Conservation (phyloP, 2,329 filamentous ascomycete species). For the Talaromyces sp. region DNA sequence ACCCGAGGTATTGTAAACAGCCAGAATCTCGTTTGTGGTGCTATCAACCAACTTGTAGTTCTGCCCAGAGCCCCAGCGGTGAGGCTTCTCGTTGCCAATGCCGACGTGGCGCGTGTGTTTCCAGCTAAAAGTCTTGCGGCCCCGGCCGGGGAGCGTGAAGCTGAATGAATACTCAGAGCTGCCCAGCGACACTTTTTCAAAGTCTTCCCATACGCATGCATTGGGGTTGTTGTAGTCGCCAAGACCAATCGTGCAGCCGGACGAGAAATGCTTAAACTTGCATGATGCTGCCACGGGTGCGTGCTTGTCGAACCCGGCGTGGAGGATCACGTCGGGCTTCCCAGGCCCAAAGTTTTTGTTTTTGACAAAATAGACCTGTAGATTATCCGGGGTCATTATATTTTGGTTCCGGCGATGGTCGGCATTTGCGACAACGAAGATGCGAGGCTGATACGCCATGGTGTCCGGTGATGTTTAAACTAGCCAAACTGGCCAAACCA, state of each 20-base stretch:
- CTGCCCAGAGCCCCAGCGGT: constrained; percentile 14
- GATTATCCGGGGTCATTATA: neutral
- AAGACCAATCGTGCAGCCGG: constrained; percentile 26
- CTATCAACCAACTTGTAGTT: constrained; percentile 26
- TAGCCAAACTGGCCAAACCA: no score
- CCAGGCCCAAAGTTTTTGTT: constrained; percentile 23
- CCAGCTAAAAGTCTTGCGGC: constrained; percentile 26
- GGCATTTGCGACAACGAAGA: neutral
- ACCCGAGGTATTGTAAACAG: constrained; percentile 10
- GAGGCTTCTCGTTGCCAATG: constrained; percentile 18
- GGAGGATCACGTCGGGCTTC: constrained; percentile 30
- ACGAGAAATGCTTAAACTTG: constrained; percentile 29
- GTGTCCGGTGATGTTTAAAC: neutral
- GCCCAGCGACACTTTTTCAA: constrained; percentile 20
- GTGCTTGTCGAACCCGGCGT: constrained; percentile 20
- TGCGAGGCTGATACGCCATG: neutral
- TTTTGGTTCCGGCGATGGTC: neutral
- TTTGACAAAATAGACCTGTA: constrained; percentile 19
- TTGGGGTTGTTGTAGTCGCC: constrained; percentile 21
- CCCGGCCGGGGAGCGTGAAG: constrained; percentile 10
- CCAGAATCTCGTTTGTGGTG: constrained; percentile 12
- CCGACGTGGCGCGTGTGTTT: constrained; percentile 26
- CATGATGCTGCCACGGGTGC: constrained; percentile 21
- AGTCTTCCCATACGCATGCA: constrained; percentile 24
- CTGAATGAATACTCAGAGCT: constrained; percentile 25